Evolutionary conservation across 768 basidiomycete species (phyloP).

Genomic region (Russula dissimulans): DNA sequence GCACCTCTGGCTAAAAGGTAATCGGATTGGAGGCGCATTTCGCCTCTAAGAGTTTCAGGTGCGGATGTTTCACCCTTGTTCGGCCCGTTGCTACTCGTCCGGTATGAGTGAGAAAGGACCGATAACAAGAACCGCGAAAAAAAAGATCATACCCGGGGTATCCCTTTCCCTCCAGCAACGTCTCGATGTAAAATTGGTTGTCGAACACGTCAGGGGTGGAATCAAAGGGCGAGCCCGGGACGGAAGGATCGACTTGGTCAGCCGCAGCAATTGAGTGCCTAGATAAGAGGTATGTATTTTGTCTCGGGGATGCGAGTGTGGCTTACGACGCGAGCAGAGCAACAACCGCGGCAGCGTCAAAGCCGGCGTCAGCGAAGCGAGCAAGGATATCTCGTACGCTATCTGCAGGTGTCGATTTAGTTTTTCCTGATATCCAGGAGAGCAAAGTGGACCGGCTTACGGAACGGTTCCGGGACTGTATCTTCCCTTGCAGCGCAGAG

Average conservation of each 20-base stretch:
- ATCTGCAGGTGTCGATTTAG: slow-evolving; percentile 4
- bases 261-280: slow-evolving; percentile 22
- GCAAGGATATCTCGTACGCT: slow-evolving; percentile 22
- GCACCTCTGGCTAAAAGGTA: slow-evolving; percentile 23
- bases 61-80: slow-evolving; percentile 27
- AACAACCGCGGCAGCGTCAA: slow-evolving; percentile 28
- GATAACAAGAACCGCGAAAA: neutral
- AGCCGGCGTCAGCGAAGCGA: slow-evolving; percentile 30
- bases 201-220: slow-evolving; percentile 25
- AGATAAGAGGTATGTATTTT: slow-evolving; percentile 6
- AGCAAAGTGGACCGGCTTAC: neutral
- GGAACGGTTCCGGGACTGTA: slow-evolving; percentile 30
- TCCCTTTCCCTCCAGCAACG: slow-evolving; percentile 22
- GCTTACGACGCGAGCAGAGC: slow-evolving; percentile 28
- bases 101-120: neutral
- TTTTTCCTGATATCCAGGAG: neutral
- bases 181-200: slow-evolving; percentile 31
- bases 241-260: slow-evolving; percentile 21
- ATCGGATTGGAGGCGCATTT: slow-evolving; percentile 31
- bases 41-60: slow-evolving; percentile 23
- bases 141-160: slow-evolving; percentile 23
- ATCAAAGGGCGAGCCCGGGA: slow-evolving; percentile 29
- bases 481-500: slow-evolving; percentile 24
- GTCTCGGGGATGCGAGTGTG: neutral
- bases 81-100: slow-evolving; percentile 15